Evolutionary conservation across 2,329 filamentous ascomycete genomes (phyloP).

Genomic region (Aspergillus sp.): DNA sequence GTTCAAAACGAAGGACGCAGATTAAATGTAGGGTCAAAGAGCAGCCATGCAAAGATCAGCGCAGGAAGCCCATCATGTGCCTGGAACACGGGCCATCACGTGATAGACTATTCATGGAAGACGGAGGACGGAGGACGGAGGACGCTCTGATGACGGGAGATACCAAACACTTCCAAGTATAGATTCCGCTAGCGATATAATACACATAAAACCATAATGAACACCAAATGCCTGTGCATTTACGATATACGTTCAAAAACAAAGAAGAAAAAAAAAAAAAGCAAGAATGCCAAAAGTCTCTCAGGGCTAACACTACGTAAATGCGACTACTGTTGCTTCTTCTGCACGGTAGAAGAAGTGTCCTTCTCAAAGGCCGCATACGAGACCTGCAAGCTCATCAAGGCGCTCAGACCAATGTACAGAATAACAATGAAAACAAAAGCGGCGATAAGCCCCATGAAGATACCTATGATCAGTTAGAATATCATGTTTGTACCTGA

Average conservation of each 20-base stretch:
- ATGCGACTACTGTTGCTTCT: slow-evolving; percentile 64
- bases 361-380: slow-evolving; percentile 98
- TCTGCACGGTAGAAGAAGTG: slow-evolving; percentile 83
- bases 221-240: slow-evolving; percentile 3
- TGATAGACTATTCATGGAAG: neutral
- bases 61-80: slow-evolving; percentile 3
- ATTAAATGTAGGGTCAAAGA: neutral
- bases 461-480: slow-evolving; percentile 63
- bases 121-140: neutral
- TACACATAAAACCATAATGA: slow-evolving; percentile 5
- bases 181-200: slow-evolving; percentile 1
- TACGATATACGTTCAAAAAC: neutral
- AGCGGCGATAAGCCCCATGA: slow-evolving; percentile 75
- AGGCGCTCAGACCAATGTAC: slow-evolving; percentile 72
- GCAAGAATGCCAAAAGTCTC: neutral
- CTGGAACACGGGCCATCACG: slow-evolving; percentile 3
- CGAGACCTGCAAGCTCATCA: slow-evolving; percentile 80
- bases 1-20: neutral
- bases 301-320: neutral
- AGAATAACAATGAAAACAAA: slow-evolving; percentile 75
- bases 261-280: neutral
- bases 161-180: neutral
- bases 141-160: neutral
- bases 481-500: no score
- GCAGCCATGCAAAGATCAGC: slow-evolving; percentile 7